Conservation (phyloP, 441 rosid genomes). For the Kokia cookei region DNA sequence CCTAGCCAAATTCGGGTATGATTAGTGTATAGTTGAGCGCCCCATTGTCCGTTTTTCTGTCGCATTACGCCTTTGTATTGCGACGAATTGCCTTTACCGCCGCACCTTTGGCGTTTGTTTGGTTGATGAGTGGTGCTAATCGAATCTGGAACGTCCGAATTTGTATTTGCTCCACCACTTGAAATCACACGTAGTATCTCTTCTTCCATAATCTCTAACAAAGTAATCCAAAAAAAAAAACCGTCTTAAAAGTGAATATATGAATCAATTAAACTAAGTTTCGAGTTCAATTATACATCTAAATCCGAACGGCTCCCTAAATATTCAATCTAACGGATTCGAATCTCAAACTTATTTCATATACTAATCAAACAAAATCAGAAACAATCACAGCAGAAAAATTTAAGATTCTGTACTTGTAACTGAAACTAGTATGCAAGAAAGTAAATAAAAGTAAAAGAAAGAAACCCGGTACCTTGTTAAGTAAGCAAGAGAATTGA, state of each 20-base stretch:
- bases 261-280: not conserved
- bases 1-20: constrained; percentile 64
- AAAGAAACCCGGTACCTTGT: not conserved
- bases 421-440: not conserved
- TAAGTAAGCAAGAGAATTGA: not conserved
- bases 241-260: not conserved
- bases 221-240: not conserved
- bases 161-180: constrained; percentile 8
- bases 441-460: no score
- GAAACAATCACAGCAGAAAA: not conserved
- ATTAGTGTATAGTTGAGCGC: constrained; percentile 54
- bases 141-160: constrained; percentile 28
- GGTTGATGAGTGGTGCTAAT: constrained; percentile 20
- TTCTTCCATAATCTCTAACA: constrained; percentile 25
- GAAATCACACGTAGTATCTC: constrained; percentile 22
- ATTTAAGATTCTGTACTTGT: not conserved
- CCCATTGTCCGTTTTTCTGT: constrained; percentile 62
- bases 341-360: not conserved
- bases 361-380: not conserved
- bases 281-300: no score
- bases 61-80: constrained; percentile 57
- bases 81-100: not conserved
- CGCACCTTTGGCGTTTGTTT: constrained; percentile 14
- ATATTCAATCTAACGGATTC: not conserved
- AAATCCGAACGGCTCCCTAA: no score